These are phyloP conservation scores for Prunus kanzakura DNA, from an alignment of 306 rosid species.

Conservation along the genomic window DNA sequence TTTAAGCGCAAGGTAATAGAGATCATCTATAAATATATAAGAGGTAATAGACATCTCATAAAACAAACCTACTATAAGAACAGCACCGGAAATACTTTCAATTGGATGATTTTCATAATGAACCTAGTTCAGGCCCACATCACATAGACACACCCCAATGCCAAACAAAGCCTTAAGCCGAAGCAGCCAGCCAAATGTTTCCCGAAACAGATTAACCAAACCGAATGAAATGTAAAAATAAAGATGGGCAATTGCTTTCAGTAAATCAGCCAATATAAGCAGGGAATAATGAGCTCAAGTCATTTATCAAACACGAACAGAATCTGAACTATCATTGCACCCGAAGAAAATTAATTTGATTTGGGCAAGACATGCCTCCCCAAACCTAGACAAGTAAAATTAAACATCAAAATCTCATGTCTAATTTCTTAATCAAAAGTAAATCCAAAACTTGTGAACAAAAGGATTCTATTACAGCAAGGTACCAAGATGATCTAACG, in stretches of 20 bases:
- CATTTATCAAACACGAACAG: not conserved
- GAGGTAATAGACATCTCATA: too few relatives aligned
- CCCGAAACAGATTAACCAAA: not conserved
- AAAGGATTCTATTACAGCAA: constrained; percentile 12
- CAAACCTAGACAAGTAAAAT: constrained; percentile 8
- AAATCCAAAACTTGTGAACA: constrained; percentile 27
- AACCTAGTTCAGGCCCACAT: not conserved
- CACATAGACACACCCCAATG: not conserved
- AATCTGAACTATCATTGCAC: not conserved
- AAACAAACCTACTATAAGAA: too few relatives aligned
- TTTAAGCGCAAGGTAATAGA: too few relatives aligned
- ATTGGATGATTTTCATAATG: not conserved
- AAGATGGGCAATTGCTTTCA: not conserved
- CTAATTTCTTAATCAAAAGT: constrained; percentile 14
- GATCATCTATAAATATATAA: too few relatives aligned
- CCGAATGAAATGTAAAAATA: not conserved
- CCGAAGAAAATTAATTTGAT: not conserved
- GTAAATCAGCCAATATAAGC: not conserved
- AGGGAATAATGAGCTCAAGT: not conserved
- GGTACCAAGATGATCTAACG: constrained; percentile 13
- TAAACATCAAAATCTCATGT: constrained; percentile 12
- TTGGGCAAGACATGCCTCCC: constrained; percentile 3
- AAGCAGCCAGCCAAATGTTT: not conserved
- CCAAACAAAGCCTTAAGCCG: too few relatives aligned
- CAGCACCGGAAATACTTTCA: not conserved